Evolutionary conservation across 805 yeast genomes (phyloP).

Genomic region (Yamadazyma akitaensis): DNA sequence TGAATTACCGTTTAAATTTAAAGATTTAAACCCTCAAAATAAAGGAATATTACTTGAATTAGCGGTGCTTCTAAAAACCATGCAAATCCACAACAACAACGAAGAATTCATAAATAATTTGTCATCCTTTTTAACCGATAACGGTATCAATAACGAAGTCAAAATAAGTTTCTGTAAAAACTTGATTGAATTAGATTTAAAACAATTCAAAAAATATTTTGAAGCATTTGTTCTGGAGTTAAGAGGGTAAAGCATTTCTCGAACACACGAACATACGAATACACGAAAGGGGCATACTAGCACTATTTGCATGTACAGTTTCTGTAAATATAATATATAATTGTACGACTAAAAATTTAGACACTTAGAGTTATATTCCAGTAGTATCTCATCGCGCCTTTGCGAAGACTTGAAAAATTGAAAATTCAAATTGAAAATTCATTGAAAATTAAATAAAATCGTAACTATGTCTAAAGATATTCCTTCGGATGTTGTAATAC

Average conservation of each 20-base stretch:
- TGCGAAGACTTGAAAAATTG: background rate
- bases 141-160: slow-evolving; percentile 56
- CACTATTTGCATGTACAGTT: slow-evolving; percentile 7
- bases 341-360: slow-evolving; percentile 1
- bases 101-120: slow-evolving; percentile 46
- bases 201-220: slow-evolving; percentile 71
- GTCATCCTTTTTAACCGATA: slow-evolving; percentile 51
- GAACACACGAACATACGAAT: background rate
- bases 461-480: slow-evolving; percentile 10
- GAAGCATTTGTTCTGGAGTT: slow-evolving; percentile 33
- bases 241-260: slow-evolving; percentile 1
- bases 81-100: slow-evolving; percentile 43
- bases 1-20: slow-evolving; percentile 75
- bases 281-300: background rate
- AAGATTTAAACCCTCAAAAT: slow-evolving; percentile 65
- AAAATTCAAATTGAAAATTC: background rate
- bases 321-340: slow-evolving; percentile 8
- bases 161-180: slow-evolving; percentile 60
- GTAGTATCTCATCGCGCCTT: slow-evolving; percentile 1
- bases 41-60: slow-evolving; percentile 73
- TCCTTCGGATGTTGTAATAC: slow-evolving; percentile 27
- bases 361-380: background rate
- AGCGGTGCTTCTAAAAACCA: slow-evolving; percentile 62
- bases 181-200: slow-evolving; percentile 52
- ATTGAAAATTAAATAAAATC: background rate